Percentiles rank a stretch among this genome's conserved stretches.
Conservation (phyloP, 768 basidiomycete species). For the Pleurotus ostreatus region DNA sequence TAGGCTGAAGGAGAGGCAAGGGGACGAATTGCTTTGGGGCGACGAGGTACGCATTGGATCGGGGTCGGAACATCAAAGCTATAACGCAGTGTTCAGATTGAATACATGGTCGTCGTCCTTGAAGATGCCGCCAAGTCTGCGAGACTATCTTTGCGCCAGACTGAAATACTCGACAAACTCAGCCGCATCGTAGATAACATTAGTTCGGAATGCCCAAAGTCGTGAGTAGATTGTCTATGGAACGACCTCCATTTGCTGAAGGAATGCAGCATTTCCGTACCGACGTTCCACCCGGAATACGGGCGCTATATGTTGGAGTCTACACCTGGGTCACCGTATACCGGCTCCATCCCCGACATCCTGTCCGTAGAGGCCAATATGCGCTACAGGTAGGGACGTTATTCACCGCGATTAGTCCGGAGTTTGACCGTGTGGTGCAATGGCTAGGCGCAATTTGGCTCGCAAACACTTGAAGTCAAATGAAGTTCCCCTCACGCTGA, state of each 20-base stretch:
- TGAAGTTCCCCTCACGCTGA: conserved; percentile 89
- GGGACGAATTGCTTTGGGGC: conserved; percentile 95
- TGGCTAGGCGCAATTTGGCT: conserved; percentile 72
- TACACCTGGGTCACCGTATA: conserved; percentile 94
- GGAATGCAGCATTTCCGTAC: conserved; percentile 61
- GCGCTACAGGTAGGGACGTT: conserved; percentile 70
- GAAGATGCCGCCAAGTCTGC: conserved; percentile 78
- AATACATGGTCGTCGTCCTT: conserved; percentile 92
- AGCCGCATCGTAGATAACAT: conserved; percentile 65
- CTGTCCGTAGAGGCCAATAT: conserved; percentile 92
- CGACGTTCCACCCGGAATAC: conserved; percentile 97
- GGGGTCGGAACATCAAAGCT: background rate
- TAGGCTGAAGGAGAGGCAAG: conserved; percentile 82
- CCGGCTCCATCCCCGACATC: conserved; percentile 80
- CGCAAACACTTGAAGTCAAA: conserved; percentile 78
- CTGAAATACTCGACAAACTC: conserved; percentile 86
- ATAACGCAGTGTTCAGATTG: conserved; percentile 54
- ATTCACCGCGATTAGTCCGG: conserved; percentile 3
- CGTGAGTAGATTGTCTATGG: conserved; percentile 36
- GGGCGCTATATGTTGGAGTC: conserved; percentile 99
- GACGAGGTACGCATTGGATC: conserved; percentile 70
- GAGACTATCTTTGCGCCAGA: conserved; percentile 88
- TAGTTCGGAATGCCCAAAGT: conserved; percentile 50
- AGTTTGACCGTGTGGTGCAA: background rate
- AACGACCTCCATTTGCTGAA: background rate